phyloP scores from a whole-genome alignment of 345 rosid species.

The Gossypium longicalyx region DNA sequence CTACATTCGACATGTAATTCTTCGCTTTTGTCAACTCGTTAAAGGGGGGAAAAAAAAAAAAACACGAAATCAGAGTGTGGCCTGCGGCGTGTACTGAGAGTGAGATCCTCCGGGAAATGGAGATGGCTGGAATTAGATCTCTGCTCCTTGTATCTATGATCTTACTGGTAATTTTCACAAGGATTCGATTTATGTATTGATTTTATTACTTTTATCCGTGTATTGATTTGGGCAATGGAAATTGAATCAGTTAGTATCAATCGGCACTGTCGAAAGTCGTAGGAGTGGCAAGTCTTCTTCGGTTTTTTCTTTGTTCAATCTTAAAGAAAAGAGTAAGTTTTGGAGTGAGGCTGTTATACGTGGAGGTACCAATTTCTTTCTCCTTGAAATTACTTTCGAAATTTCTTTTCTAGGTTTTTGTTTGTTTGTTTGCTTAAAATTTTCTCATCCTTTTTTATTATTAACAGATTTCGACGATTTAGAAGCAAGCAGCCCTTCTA shows the following conservation, averaged over 20 bases:
- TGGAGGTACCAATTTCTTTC: slow-evolving; percentile 32
- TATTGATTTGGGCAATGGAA: slow-evolving; percentile 19
- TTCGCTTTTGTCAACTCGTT: not conserved
- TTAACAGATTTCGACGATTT: slow-evolving; percentile 63
- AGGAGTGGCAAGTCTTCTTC: slow-evolving; percentile 44
- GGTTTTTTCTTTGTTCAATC: slow-evolving; percentile 84
- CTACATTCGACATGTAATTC: not conserved
- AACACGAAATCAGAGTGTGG: not conserved
- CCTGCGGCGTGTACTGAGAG: not conserved
- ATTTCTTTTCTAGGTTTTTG: not conserved
- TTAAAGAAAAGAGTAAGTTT: slow-evolving; percentile 75
- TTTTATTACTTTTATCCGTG: not conserved
- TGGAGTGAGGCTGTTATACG: slow-evolving; percentile 92
- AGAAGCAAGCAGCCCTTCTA: slow-evolving; percentile 49
- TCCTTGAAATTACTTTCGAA: not conserved
- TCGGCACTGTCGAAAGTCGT: slow-evolving; percentile 33
- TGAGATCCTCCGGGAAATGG: not conserved
- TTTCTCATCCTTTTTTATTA: not conserved
- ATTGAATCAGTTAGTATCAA: slow-evolving; percentile 34
- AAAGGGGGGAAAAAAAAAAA: too few relatives aligned
- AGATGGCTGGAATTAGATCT: slow-evolving; percentile 9
- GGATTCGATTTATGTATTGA: not conserved
- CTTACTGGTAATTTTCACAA: slow-evolving; percentile 5
- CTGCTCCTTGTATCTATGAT: not conserved
- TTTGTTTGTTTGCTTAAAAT: slow-evolving; percentile 4